Evolutionary conservation across 495 filamentous ascomycete species (phyloP).

Genomic region (Neurospora sublineolata): DNA sequence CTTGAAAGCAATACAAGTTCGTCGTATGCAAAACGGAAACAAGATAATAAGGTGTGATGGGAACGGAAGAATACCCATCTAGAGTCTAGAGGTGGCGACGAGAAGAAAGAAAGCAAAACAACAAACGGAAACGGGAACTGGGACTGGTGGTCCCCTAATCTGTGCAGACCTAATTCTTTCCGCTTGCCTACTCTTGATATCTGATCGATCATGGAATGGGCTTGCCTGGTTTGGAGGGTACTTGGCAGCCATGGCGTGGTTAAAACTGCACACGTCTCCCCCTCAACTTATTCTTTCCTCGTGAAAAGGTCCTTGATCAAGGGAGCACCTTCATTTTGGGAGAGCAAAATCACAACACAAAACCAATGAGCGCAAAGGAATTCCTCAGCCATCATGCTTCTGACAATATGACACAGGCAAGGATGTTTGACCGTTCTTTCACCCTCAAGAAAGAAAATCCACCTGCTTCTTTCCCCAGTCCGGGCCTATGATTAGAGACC

Average conservation of each 20-base stretch:
- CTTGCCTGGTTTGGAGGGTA: background rate
- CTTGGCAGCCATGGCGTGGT: background rate
- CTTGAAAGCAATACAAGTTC: background rate
- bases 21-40: background rate
- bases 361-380: background rate
- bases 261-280: background rate
- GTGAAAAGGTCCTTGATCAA: background rate
- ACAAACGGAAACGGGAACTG: background rate
- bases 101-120: background rate
- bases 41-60: background rate
- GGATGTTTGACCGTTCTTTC: background rate
- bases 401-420: background rate
- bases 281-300: background rate
- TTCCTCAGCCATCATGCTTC: background rate
- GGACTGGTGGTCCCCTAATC: background rate
- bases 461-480: background rate
- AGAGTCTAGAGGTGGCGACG: background rate
- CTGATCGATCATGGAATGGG: background rate
- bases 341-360: background rate
- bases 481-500: background rate
- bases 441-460: background rate
- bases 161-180: background rate
- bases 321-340: background rate
- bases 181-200: background rate
- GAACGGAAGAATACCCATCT: background rate